Conservation (phyloP, 75 land plant genomes). For the Selaginella tamariscina region DNA sequence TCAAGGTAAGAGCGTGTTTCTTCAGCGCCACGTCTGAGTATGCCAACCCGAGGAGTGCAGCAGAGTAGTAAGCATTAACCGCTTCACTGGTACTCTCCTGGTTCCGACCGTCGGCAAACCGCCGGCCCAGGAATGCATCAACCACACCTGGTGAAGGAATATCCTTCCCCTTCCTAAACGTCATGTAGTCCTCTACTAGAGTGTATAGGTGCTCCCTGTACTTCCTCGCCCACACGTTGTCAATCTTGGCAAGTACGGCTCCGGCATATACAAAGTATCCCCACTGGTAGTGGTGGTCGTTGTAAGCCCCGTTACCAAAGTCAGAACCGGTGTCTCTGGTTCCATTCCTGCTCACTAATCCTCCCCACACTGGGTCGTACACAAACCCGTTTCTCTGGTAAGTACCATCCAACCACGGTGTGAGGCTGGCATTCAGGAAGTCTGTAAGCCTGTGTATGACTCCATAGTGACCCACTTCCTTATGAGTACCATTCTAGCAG, state of each 20-base stretch:
- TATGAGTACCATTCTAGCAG: constrained; percentile 24
- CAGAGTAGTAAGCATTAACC: constrained; percentile 31
- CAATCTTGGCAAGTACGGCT: constrained; percentile 30
- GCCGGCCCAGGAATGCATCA: constrained; percentile 27
- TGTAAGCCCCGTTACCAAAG: constrained; percentile 25
- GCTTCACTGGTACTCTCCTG: constrained; percentile 39
- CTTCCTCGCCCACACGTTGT: constrained; percentile 15
- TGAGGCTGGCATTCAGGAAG: constrained; percentile 17
- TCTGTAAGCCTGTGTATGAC: neutral
- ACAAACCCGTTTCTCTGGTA: constrained; percentile 18
- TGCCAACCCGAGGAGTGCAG: constrained; percentile 24
- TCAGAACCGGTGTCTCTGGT: constrained; percentile 17
- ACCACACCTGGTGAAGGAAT: constrained; percentile 18
- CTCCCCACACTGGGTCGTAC: constrained; percentile 25
- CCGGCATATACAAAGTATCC: constrained; percentile 31
- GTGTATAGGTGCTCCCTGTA: constrained; percentile 20
- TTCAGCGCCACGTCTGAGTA: constrained; percentile 15
- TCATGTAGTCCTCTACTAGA: constrained; percentile 22
- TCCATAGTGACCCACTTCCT: constrained; percentile 10
- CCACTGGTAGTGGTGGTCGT: constrained; percentile 29
- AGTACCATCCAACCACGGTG: constrained; percentile 26
- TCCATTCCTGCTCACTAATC: constrained; percentile 15
- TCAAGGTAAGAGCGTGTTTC: constrained; percentile 15
- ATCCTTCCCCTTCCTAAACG: neutral
- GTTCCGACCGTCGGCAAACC: constrained; percentile 29